Evolutionary conservation across 1,284 basidiomycete genomes (phyloP).

Genomic region (Ustilago loliicola): DNA sequence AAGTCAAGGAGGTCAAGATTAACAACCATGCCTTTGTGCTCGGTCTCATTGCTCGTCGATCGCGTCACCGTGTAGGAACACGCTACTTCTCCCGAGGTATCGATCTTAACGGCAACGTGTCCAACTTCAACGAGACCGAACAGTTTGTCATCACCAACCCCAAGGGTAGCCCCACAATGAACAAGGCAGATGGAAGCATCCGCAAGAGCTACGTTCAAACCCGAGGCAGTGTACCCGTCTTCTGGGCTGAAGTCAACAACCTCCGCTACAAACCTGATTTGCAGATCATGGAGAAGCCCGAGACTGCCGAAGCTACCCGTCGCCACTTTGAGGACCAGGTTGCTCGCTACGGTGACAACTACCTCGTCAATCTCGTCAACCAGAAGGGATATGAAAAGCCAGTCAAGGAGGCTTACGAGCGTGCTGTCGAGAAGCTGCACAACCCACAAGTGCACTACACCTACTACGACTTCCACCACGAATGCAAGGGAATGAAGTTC

Average conservation of each 20-base stretch:
- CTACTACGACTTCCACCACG: constrained; percentile 98
- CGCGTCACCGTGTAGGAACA: constrained; percentile 92
- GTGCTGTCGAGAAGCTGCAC: constrained; percentile 76
- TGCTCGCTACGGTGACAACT: constrained; percentile 82
- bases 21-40: constrained; percentile 85
- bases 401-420: constrained; percentile 95
- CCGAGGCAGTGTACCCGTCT: constrained; percentile 91
- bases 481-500: constrained; percentile 95
- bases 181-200: constrained; percentile 74
- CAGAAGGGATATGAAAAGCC: constrained; percentile 94
- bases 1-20: constrained; percentile 82
- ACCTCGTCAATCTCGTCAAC: constrained; percentile 92
- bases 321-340: constrained; percentile 84
- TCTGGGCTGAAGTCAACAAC: constrained; percentile 98
- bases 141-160: constrained; percentile 74
- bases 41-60: constrained; percentile 90
- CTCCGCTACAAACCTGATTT: constrained; percentile 96
- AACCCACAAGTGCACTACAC: constrained; percentile 83
- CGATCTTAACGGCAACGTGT: constrained; percentile 76
- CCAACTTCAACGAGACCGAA: constrained; percentile 73
- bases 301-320: constrained; percentile 80
- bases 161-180: constrained; percentile 63
- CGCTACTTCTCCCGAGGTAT: constrained; percentile 97
- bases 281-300: constrained; percentile 91
- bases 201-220: constrained; percentile 85